phyloP scores from a whole-genome alignment of 164 flowering plant genomes.

The Vitis labrusca region DNA sequence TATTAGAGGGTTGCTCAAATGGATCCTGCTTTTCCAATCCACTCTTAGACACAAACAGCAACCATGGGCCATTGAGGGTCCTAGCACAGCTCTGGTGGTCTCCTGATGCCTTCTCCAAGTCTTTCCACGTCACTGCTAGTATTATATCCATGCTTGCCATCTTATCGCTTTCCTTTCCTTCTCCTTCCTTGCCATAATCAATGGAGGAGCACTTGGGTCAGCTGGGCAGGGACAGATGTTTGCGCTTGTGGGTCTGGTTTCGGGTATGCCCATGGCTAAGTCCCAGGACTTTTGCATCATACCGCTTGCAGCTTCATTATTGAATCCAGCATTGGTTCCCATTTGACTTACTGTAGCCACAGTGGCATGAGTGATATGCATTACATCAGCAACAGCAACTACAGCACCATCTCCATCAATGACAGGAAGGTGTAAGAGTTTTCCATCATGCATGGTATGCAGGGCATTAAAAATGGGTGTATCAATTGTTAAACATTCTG shows the following conservation, averaged over 20 bases:
- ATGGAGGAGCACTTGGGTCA: too few species aligned
- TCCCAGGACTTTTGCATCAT: too few species aligned
- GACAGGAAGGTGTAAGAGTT: slow-evolving; percentile 95
- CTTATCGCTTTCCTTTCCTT: slow-evolving; percentile 58
- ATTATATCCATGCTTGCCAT: slow-evolving; percentile 91
- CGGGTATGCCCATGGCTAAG: too few species aligned
- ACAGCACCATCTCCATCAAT: slow-evolving; percentile 79
- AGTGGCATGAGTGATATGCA: slow-evolving; percentile 92
- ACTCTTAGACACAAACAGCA: slow-evolving; percentile 82
- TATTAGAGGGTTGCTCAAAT: slow-evolving; percentile 33
- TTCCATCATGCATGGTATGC: slow-evolving; percentile 97
- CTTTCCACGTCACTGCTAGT: slow-evolving; percentile 61
- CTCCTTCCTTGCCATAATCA: too few species aligned
- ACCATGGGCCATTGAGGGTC: slow-evolving; percentile 69
- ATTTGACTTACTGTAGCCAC: slow-evolving; percentile 75
- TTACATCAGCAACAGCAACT: slow-evolving; percentile 86
- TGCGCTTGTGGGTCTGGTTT: too few species aligned
- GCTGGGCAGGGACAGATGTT: too few species aligned
- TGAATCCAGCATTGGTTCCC: too few species aligned
- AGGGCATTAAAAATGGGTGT: slow-evolving; percentile 97
- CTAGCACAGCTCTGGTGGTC: slow-evolving; percentile 30
- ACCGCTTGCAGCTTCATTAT: too few species aligned
- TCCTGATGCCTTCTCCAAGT: slow-evolving; percentile 37
- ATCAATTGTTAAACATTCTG: slow-evolving; percentile 92
- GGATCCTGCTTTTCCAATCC: slow-evolving; percentile 96